These are phyloP conservation scores for Metschnikowia reukaufii DNA, from an alignment of 805 yeast genomes.

Conservation along the genomic window DNA sequence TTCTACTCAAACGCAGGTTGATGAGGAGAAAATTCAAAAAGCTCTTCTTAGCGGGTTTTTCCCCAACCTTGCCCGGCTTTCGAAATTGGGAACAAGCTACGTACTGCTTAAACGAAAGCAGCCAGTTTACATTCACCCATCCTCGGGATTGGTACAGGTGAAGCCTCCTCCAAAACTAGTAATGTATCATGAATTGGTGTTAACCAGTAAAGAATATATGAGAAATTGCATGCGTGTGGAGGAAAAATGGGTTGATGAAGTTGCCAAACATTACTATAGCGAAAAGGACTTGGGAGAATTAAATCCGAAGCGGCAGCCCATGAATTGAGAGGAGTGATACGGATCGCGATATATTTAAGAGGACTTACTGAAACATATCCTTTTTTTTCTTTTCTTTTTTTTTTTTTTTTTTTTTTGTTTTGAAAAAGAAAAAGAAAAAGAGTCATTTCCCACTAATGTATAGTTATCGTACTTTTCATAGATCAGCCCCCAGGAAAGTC, in stretches of 20 bases:
- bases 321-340: not conserved
- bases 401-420: too few relatives aligned
- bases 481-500: too few relatives aligned
- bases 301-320: slow-evolving; percentile 10
- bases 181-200: slow-evolving; percentile 78
- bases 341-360: not conserved
- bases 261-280: slow-evolving; percentile 63
- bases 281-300: slow-evolving; percentile 24
- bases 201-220: slow-evolving; percentile 88
- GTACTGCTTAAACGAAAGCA: slow-evolving; percentile 65
- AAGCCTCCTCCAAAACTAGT: slow-evolving; percentile 75
- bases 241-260: slow-evolving; percentile 69
- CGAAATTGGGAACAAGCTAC: slow-evolving; percentile 66
- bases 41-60: slow-evolving; percentile 69
- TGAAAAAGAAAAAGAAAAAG: too few relatives aligned
- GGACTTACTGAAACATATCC: too few relatives aligned
- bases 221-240: slow-evolving; percentile 72
- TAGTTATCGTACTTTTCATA: too few relatives aligned
- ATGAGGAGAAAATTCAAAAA: slow-evolving; percentile 44
- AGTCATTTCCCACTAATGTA: too few relatives aligned
- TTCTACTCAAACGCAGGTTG: slow-evolving; percentile 1
- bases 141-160: slow-evolving; percentile 62
- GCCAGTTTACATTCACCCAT: slow-evolving; percentile 82
- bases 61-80: slow-evolving; percentile 60
- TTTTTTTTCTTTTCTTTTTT: too few relatives aligned